Conservation (phyloP, 2,329 filamentous ascomycete genomes). For the Curvularia lunata region DNA sequence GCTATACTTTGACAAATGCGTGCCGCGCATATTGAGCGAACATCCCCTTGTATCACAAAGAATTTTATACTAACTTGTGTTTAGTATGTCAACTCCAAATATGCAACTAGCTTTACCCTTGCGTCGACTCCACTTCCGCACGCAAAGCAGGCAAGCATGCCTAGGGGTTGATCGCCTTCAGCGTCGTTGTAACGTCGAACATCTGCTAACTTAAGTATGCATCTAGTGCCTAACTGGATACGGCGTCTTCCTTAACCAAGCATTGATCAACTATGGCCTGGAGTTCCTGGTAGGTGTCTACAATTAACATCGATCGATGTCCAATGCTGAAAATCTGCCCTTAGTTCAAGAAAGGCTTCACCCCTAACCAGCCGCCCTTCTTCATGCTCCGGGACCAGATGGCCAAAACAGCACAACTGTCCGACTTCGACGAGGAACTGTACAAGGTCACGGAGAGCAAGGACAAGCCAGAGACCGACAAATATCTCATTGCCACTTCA, state of each 20-base stretch:
- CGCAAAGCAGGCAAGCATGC: background rate
- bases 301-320: background rate
- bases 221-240: slow-evolving; percentile 77
- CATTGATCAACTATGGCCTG: slow-evolving; percentile 86
- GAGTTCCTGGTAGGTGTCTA: slow-evolving; percentile 7
- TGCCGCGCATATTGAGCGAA: background rate
- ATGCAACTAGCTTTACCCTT: background rate
- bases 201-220: background rate
- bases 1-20: background rate
- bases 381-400: slow-evolving; percentile 94
- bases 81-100: background rate
- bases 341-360: slow-evolving; percentile 74
- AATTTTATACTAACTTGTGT: background rate
- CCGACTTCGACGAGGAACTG: slow-evolving; percentile 96
- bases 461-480: slow-evolving; percentile 81
- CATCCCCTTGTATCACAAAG: no score
- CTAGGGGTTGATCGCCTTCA: no score
- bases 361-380: slow-evolving; percentile 65
- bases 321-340: background rate
- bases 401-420: slow-evolving; percentile 97
- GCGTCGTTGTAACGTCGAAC: background rate
- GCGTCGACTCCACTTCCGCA: background rate
- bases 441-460: slow-evolving; percentile 92
- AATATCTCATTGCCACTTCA: slow-evolving; percentile 76
- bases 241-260: slow-evolving; percentile 90